Evolutionary conservation across 2,329 filamentous ascomycete species (phyloP), one percentile per base, ranked within the genome.

Genomic region (Hymenoscyphus salicellus): DNA sequence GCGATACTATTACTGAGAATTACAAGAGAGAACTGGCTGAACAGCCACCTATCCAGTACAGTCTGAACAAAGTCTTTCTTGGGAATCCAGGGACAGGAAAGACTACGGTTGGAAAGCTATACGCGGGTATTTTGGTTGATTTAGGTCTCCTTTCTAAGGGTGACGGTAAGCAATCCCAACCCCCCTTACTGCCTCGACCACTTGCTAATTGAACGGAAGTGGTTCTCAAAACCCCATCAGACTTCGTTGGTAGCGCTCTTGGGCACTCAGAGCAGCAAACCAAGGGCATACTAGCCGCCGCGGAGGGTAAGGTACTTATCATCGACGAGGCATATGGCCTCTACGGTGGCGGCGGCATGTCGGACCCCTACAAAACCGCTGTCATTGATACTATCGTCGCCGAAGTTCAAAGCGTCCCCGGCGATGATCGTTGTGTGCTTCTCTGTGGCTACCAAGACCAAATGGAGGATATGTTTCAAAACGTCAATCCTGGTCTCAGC

Each of bases 281-380:
- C 0, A 93, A 91, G 68, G 86, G 80, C 0, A 92, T 93, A 8
- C 79, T 93, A 0, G 85, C 83, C 0, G 77, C 86, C 0, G 86
- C 88, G 0, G 68, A 82, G 0, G 90, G 90, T 0, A 93, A 93
- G 68, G 88, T 93, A 0, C 81, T 93, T 0, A 84, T 93, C 16
- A 92, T 93, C 3, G 90, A 93, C 66, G 90, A 93, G 71, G 90
- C 89, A 0, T 92, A 93, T n/a, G n/a, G n/a, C n/a, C n/a, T n/a
- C n/a, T n/a, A n/a, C n/a, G n/a, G n/a, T n/a, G n/a, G n/a, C n/a
- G n/a, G n/a, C n/a, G n/a, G n/a, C 68, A 85, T 86, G 20, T 79
- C 93, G 0, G 83, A 80, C 55, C 75, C 77, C 0, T 73, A 74
- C 6, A 88, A 84, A 72, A 82, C 79, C 0, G 87, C 85, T 0